Evolutionary conservation across 2,329 filamentous ascomycete species (phyloP), one percentile per base, ranked within the genome.

Genomic region (Orbilia ellipsospora): DNA sequence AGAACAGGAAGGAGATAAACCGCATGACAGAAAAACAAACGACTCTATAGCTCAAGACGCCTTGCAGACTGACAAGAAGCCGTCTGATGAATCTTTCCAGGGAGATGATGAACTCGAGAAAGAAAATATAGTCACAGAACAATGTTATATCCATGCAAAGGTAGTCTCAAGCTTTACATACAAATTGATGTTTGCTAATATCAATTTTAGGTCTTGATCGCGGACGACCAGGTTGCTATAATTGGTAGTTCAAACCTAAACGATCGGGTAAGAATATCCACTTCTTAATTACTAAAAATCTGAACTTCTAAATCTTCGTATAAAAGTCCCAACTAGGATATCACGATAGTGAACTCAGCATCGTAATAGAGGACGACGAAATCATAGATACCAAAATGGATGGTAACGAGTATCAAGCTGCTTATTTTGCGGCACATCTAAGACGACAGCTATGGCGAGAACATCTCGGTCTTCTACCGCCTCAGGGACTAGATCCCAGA

Each of bases 71-170:
- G 84, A 89, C 81, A 82, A 87, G 81, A 84, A 86, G 86, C 83
- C 88, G 80, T 86, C 85, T 2, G 89, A 92, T 8, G 92, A 96
- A 82, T 80, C 84, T 0, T 97, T 93, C 92, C 90, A 94, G 15
- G 90, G 92, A 15, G 84, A 90, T 2, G 84, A 88, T 0, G 88
- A 94, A 78, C 87, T 88, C 0, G 95, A 98, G 82, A 90, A 93
- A 69, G 87, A 90, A 64, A 92, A 96, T 81, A 96, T 95, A 85
- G 90, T 98, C 73, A 94, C 97, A 81, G 95, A 99, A 81, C 94
- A 99, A 82, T 87, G 98, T 1, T 99, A 99, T 81, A 90, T 98
- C 56, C 95, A 99, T 82, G 91, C 89, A 28, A 99, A 98, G 84
- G 86, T 42, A 16, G 68, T 52, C 2, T 18, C 8, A 23, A 20